Base-by-base conservation (phyloP, 768 basidiomycete species). In the Cystofilobasidium ferigula region DNA sequence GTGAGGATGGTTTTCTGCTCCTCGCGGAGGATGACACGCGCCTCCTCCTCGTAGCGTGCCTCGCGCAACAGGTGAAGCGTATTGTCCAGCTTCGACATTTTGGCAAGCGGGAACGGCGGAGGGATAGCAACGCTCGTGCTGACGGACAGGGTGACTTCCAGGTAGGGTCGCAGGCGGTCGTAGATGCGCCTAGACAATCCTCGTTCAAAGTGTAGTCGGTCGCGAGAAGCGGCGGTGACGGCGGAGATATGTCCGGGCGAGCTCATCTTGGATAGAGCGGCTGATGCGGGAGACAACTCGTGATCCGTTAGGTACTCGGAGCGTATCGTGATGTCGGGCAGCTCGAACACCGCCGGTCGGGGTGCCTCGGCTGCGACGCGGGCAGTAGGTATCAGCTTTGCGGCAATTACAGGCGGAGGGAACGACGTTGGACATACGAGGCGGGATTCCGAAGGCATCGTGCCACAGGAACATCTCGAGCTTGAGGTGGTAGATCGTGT, bases 71-170 rank as follows among this genome's bases (percentile, higher is more conserved):
- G 79, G 38, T 81, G 78, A n/a, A 94, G 81, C 63, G 85, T 81
- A 28, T 85, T 82, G 71, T 98, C 92, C 8, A 97, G 78, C 70
- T 88, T 86, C 71, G 88, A 86, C 90, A 98, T 95, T 54, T 82
- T 82, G 3, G 82, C 79, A 45, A 99, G 82, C 9, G 92, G 87
- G 72, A 89, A 86, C 5, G 95, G 95, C 28, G 94, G 91, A 18
- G 86, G 88, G 74, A 95, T 95, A 6, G 89, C 84, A 56, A 97
- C 78, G 0, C 92, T 90, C 0, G 93, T 87, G 2, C 93, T 97
- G 48, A 91, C 88, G 1, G 95, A 98, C 35, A 97, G 87, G 72
- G 91, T 90, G 1, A 88, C 92, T 68, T 79, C 84, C 70, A 80
- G 78, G 74, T 95, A 99, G 1, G 88, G 87, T 45, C 87, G 83